A percentile compares a stretch with the other conserved stretches of the same genome.
Conservation (phyloP, 2,329 filamentous ascomycete species). For the Apiospora saccharicola region DNA sequence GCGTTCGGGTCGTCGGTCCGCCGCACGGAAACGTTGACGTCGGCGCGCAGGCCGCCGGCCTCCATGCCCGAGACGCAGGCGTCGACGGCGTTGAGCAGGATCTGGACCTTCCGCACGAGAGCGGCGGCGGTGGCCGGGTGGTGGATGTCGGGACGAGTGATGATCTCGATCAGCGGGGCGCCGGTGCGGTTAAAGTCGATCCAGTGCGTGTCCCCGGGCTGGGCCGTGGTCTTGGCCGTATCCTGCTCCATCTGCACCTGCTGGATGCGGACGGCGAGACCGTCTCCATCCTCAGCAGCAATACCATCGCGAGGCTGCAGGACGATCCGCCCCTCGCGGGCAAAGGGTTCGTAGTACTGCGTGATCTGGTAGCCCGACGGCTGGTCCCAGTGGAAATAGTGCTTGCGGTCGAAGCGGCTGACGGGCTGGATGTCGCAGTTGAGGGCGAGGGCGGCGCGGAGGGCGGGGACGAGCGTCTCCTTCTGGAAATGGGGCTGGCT, state of each 20-base stretch:
- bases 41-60: slow-evolving; percentile 85
- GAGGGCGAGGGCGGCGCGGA: slow-evolving; percentile 86
- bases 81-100: slow-evolving; percentile 79
- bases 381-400: slow-evolving; percentile 99
- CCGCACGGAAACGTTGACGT: slow-evolving; percentile 93
- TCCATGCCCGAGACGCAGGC: slow-evolving; percentile 94
- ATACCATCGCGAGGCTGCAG: slow-evolving; percentile 82
- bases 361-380: slow-evolving; percentile 97
- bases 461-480: slow-evolving; percentile 84
- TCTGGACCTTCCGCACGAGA: slow-evolving; percentile 87
- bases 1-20: slow-evolving; percentile 53
- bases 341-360: slow-evolving; percentile 84
- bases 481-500: slow-evolving; percentile 87
- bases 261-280: slow-evolving; percentile 81
- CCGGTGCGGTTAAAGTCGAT: slow-evolving; percentile 95
- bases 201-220: slow-evolving; percentile 75
- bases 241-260: slow-evolving; percentile 98
- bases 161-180: slow-evolving; percentile 91
- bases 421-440: slow-evolving; percentile 78
- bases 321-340: slow-evolving; percentile 73
- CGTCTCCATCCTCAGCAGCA: slow-evolving; percentile 72
- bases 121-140: slow-evolving; percentile 87
- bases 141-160: slow-evolving; percentile 88
- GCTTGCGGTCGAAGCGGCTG: slow-evolving; percentile 93
- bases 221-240: slow-evolving; percentile 89